These are phyloP conservation scores for Ichthyophthirius multifiliis DNA, from an alignment of 169 alveolate species.

Conservation along the genomic window DNA sequence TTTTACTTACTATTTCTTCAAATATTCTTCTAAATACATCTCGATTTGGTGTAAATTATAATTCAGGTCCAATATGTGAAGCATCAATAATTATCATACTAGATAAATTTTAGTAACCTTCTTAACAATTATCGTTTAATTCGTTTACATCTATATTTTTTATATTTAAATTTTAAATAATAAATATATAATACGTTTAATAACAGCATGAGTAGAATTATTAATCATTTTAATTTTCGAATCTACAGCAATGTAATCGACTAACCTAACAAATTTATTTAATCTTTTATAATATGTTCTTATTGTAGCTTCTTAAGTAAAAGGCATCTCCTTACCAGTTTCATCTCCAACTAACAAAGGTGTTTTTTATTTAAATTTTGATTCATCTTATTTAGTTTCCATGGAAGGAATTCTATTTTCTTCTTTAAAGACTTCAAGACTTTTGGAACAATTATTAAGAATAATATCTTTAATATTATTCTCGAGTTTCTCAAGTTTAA, in stretches of 20 bases:
- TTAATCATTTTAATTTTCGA: constrained; percentile 73
- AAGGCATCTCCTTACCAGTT: constrained; percentile 79
- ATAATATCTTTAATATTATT: constrained; percentile 46
- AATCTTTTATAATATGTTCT: constrained; percentile 90
- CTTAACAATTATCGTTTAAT: constrained; percentile 46
- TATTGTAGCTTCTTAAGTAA: constrained; percentile 92
- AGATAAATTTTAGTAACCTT: constrained; percentile 22
- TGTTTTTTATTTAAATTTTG: constrained; percentile 63
- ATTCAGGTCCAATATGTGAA: neutral
- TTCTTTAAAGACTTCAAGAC: constrained; percentile 52
- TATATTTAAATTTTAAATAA: neutral
- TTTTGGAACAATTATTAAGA: constrained; percentile 44
- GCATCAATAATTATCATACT: constrained; percentile 25
- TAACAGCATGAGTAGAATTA: constrained; percentile 49
- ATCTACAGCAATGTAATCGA: constrained; percentile 85
- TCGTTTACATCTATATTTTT: constrained; percentile 10
- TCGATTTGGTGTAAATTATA: constrained; percentile 20
- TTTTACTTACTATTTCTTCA: constrained; percentile 28
- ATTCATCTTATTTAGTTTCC: constrained; percentile 51
- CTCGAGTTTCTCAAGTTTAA: constrained; percentile 26
- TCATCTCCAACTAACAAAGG: constrained; percentile 76
- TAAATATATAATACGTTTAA: neutral
- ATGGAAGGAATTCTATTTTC: constrained; percentile 56
- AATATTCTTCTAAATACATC: constrained; percentile 11
- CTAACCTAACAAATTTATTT: constrained; percentile 83